Evolutionary conservation across 169 alveolate genomes (phyloP), one percentile per base, ranked within the genome.

Genomic region (Plasmodium relictum): DNA sequence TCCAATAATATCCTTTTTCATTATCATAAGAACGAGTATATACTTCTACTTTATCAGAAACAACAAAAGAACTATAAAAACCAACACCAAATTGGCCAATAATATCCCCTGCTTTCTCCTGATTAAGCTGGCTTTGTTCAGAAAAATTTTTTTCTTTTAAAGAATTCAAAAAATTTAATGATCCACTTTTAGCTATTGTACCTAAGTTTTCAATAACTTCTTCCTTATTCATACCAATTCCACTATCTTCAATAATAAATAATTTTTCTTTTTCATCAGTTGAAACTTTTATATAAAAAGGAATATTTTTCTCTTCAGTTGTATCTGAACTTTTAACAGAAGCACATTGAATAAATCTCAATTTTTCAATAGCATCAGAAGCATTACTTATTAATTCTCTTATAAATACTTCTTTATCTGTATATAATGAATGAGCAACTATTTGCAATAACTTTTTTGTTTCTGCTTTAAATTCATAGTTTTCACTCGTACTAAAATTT

Each of bases 341-440:
- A 74, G 92, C 63, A 91, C 83, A 59, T 93, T 93, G 76, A 52
- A 14, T 9, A 85, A 97, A 98, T 85, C 99, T 94, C 86, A 97
- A 97, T 95, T 98, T 98, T 93, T 99, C 99, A 73, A 98, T 93
- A 2, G 99, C 99, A 92, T 99, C 99, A 10, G 99, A 98, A 8
- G 99, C 99, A 92, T 99, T 99, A 16, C 99, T 98, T 52, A 99
- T 98, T 56, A 99, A 96, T 85, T 99, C 99, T 78, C 99, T 96
- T 54, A 99, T 93, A 70, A 96, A 96, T 44, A 97, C 99, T 92
- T 98, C 99, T 88, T 97, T 98, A 95, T 98, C 99, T 0, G 99
- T 98, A 93, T 98, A 98, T 26, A 98, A 96, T 18, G 98, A 95
- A 73, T 97, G 98, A 16, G 99, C 99, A 31, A 98, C 99, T 16